Base-by-base conservation (phyloP, 345 rosid species). In the Eucalyptus sideroxylon region DNA sequence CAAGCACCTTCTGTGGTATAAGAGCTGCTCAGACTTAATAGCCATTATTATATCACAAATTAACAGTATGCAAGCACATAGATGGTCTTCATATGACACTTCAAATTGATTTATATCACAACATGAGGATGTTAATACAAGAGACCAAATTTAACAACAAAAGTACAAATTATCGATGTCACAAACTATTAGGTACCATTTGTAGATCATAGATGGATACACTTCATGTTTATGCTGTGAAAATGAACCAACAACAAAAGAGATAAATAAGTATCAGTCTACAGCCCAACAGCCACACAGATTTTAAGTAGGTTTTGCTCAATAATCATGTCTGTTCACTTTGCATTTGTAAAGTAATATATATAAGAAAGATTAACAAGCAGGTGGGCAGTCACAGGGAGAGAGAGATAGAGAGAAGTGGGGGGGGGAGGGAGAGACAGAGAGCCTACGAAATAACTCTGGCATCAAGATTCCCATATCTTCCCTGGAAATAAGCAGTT, bases 381-480 rank as follows among this genome's bases (percentile, higher is more conserved):
- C 85, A 51, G 15, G 15, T 14, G 23, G 59, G 15, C 53, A 86
- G 59, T 49, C 42, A 9, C 44, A 14, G 26, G 88, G 19, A 82
- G 86, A 53, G 47, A 56, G 87, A 24, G 49, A 88, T 2, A 50
- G 37, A 90, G 62, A 72, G 55, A 90, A 53, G 56, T 53, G 24
- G 24, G 59, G 88, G 81, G 67, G 87, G 88, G 90, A 89, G 90
- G 88, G 49, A 53, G 91, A 88, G 93, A 94, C 91, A 94, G 97
- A 56, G 30, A 56, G 62, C 62, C 62, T 86, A 97, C 99, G 99
- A 97, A 94, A 97, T 97, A 92, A 97, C 98, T 92, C 98, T 94
- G 91, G 98, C 93, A 93, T 98, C 99, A 53, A 96, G 98, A 92
- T 93, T 95, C 92, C 98, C 99, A 94, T 98, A 98, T 95, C 96